Percentiles rank a stretch among this genome's conserved stretches.
Evolutionary conservation across 208 protist species (phyloP).

Genomic region (Wallacemonas sp.): DNA sequence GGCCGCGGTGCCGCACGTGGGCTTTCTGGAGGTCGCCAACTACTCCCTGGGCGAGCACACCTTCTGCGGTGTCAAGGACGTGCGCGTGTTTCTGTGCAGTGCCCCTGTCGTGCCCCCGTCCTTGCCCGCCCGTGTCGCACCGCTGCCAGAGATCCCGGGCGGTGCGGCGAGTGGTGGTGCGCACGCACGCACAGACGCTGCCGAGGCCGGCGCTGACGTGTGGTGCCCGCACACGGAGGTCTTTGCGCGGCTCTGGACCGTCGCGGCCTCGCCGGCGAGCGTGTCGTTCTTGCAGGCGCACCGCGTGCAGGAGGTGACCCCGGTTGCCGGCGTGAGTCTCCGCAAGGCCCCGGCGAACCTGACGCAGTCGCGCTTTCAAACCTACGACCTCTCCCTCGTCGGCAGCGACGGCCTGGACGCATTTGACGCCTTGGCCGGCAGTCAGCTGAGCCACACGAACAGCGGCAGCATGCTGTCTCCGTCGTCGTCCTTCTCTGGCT

Average conservation of each 20-base stretch:
- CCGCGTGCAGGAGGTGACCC: slow-evolving; percentile 59
- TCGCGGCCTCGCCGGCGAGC: slow-evolving; percentile 16
- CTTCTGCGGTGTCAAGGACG: slow-evolving; percentile 70
- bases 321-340: slow-evolving; percentile 50
- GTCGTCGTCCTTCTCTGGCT: not conserved
- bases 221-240: slow-evolving; percentile 23
- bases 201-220: not conserved
- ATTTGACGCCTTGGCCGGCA: slow-evolving; percentile 10
- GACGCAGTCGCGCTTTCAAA: slow-evolving; percentile 56
- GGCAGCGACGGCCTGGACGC: slow-evolving; percentile 3
- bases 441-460: not conserved
- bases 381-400: slow-evolving; percentile 58
- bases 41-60: slow-evolving; percentile 64
- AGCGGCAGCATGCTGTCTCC: not conserved
- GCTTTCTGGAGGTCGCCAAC: slow-evolving; percentile 74
- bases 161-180: not conserved
- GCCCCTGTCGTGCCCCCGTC: not conserved
- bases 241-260: slow-evolving; percentile 46
- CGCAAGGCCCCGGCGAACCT: slow-evolving; percentile 68
- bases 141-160: not conserved
- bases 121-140: not conserved
- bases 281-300: slow-evolving; percentile 16
- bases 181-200: not conserved
- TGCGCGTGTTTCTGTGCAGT: slow-evolving; percentile 52
- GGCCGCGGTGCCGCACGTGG: slow-evolving; percentile 38